Conservation (phyloP, 1,284 basidiomycete genomes). For the Amylostereum areolatum region DNA sequence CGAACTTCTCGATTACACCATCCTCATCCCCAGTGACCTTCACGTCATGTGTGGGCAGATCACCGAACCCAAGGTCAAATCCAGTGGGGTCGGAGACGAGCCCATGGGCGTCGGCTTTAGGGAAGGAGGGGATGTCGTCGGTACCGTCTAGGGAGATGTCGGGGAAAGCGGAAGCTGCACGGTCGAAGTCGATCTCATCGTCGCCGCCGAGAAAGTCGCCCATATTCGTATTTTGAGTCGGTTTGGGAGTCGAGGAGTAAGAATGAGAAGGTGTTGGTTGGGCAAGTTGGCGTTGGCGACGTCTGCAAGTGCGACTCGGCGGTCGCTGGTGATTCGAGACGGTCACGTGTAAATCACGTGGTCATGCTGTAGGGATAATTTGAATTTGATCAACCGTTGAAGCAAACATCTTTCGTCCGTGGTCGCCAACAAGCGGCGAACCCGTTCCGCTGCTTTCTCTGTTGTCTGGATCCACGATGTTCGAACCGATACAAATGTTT, state of each 20-base stretch:
- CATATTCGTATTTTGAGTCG: conserved; percentile 5
- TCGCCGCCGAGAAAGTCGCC: conserved; percentile 19
- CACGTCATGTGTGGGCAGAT: conserved; percentile 46
- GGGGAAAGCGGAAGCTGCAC: conserved; percentile 78
- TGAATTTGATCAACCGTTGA: too few relatives aligned
- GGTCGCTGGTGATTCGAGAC: too few relatives aligned
- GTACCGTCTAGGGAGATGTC: conserved; percentile 71
- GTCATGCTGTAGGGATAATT: too few relatives aligned
- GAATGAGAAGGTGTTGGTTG: too few relatives aligned
- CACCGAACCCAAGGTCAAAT: conserved; percentile 66
- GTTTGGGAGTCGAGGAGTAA: not conserved
- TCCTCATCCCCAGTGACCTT: conserved; percentile 86
- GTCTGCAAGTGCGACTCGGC: too few relatives aligned
- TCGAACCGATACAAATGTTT: too few relatives aligned
- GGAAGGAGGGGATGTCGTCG: conserved; percentile 41
- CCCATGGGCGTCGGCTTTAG: conserved; percentile 28
- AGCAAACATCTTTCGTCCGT: too few relatives aligned
- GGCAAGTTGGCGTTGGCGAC: too few relatives aligned
- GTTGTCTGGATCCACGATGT: too few relatives aligned
- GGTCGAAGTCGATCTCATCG: conserved; percentile 71
- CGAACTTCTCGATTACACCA: conserved; percentile 71
- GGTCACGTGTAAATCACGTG: too few relatives aligned
- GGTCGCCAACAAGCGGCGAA: too few relatives aligned
- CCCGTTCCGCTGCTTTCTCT: too few relatives aligned
- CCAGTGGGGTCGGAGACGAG: conserved; percentile 23